Conservation (phyloP, 108 stramenopile genomes). For the Skeletonema marinoi region DNA sequence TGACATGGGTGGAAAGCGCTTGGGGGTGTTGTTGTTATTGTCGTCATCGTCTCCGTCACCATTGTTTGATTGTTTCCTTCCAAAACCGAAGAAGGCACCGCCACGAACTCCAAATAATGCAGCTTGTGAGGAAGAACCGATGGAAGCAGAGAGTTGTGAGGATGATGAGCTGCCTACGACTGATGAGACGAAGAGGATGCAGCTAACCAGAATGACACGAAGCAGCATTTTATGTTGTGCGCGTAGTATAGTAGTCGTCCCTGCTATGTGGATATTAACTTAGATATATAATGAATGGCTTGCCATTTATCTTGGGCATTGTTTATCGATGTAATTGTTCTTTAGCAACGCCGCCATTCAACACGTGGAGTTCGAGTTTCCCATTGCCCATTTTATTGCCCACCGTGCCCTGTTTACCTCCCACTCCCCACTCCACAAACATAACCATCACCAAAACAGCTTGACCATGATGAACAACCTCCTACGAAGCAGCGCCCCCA, state of each 20-base stretch:
- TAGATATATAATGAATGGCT: too few species aligned
- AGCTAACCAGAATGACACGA: not conserved
- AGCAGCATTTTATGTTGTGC: not conserved
- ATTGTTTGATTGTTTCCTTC: conserved; percentile 10
- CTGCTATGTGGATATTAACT: too few species aligned
- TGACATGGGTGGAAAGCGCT: conserved; percentile 47
- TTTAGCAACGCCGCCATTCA: too few species aligned
- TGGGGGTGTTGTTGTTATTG: conserved; percentile 13
- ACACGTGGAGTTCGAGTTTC: too few species aligned
- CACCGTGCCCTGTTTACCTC: too few species aligned
- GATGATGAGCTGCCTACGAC: not conserved
- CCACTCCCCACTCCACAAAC: too few species aligned
- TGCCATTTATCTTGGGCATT: too few species aligned
- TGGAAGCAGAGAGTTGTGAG: not conserved
- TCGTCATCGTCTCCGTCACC: conserved; percentile 30
- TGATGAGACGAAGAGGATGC: not conserved
- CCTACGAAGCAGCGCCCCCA: not conserved
- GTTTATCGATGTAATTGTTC: too few species aligned
- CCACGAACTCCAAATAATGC: conserved; percentile 44
- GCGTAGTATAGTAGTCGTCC: too few species aligned
- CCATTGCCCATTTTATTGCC: too few species aligned
- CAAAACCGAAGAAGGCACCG: conserved; percentile 48
- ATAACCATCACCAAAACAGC: too few species aligned
- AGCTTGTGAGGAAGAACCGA: conserved; percentile 4
- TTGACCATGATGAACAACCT: not conserved